Evolutionary conservation across 352 stramenopile species (phyloP), one percentile per base, ranked within the genome.

Genomic region (Pythium aphanidermatum): DNA sequence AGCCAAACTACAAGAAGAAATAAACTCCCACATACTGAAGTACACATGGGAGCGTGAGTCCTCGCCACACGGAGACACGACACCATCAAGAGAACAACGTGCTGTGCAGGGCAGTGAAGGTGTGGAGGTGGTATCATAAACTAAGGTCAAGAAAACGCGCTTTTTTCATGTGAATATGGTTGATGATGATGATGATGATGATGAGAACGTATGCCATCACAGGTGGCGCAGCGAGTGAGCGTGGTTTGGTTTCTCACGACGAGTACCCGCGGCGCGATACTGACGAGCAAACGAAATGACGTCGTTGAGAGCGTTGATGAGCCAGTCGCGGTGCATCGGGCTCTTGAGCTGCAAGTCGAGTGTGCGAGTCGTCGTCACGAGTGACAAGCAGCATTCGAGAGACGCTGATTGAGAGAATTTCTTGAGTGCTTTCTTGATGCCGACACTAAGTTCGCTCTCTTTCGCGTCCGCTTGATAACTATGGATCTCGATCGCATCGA

Each of bases 1-100:
- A 92, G 64, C 69, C 77, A 24, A 68, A 83, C 42, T 84, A 88
- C 77, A 90, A 90, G 61, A 92, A 89, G 73, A 55, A 61, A n/a
- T n/a, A n/a, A n/a, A n/a, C n/a, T n/a, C n/a, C n/a, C n/a, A n/a
- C n/a, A n/a, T n/a, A n/a, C n/a, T n/a, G 52, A 55, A 55, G 35
- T 60, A 53, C 31, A 58, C 42, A 12, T 34, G 14, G 29, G 29
- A 34, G 16, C 29, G 31, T 36, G 4, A n/a, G n/a, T n/a, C n/a
- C n/a, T n/a, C n/a, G n/a, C n/a, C n/a, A n/a, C n/a, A n/a, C n/a
- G n/a, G n/a, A n/a, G n/a, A n/a, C n/a, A n/a, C n/a, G n/a, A n/a
- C n/a, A n/a, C n/a, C n/a, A n/a, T n/a, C n/a, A n/a, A n/a, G n/a
- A n/a, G n/a, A n/a, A n/a, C n/a, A n/a, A n/a, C n/a, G n/a, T n/a